These are phyloP conservation scores for Crucibulum laeve DNA, from an alignment of 768 basidiomycete genomes.

Conservation along the genomic window DNA sequence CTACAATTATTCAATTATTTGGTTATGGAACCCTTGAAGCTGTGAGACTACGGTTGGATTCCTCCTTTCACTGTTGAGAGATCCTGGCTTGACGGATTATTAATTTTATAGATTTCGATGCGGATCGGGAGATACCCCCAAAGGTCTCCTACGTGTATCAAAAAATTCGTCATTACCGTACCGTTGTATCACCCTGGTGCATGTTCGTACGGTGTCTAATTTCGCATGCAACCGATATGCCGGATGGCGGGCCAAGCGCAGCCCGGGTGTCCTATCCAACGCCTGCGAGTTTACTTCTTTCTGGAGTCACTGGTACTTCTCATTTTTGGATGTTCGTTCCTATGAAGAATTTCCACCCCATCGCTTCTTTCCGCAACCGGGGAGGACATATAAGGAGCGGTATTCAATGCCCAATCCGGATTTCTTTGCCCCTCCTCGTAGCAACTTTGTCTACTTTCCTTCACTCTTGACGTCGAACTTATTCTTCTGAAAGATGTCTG, in stretches of 20 bases:
- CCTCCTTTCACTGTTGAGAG: no score
- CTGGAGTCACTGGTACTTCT: conserved; percentile 13
- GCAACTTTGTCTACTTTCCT: conserved; percentile 11
- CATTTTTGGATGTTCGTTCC: conserved; percentile 20
- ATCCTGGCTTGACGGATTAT: conserved; percentile 1
- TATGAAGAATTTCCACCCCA: conserved; percentile 12
- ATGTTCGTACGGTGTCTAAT: conserved; percentile 12
- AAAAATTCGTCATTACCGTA: conserved; percentile 16
- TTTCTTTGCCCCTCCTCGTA: conserved; percentile 18
- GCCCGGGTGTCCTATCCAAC: conserved; percentile 14
- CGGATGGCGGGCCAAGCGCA: conserved; percentile 18
- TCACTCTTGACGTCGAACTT: conserved; percentile 12
- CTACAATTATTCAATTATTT: no score
- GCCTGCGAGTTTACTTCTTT: conserved; percentile 20
- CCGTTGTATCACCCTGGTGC: conserved; percentile 16
- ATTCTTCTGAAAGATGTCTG: conserved; percentile 35
- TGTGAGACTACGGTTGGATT: not conserved
- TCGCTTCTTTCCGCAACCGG: conserved; percentile 8
- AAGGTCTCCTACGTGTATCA: conserved; percentile 15
- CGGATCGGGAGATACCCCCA: conserved; percentile 18
- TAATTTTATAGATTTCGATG: not conserved
- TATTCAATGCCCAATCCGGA: conserved; percentile 10
- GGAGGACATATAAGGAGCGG: conserved; percentile 22
- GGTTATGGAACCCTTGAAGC: no score
- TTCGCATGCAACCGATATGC: conserved; percentile 23